Evolutionary conservation across 306 rosid genomes (phyloP).

Genomic region (Senna tora): DNA sequence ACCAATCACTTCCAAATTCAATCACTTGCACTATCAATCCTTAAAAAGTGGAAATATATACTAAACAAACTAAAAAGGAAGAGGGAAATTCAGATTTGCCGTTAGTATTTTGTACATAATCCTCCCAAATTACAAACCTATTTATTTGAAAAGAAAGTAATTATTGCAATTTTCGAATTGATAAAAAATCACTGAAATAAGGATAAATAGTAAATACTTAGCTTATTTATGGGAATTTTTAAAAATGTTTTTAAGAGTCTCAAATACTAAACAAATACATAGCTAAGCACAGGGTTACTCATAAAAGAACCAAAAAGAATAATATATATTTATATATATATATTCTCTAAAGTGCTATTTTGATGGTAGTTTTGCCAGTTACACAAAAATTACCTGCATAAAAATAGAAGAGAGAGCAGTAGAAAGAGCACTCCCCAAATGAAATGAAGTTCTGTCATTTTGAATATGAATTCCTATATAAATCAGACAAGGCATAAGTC

Average conservation of each 20-base stretch:
- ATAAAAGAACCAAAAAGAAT: not conserved
- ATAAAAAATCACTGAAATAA: not conserved
- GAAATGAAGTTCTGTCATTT: not conserved
- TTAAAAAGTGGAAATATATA: too few species aligned
- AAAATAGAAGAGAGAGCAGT: not conserved
- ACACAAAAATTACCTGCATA: not conserved
- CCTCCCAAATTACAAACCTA: too few species aligned
- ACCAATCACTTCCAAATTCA: too few species aligned
- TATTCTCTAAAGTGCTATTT: not conserved
- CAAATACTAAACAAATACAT: too few species aligned
- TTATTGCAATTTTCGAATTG: not conserved
- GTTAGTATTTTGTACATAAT: too few species aligned
- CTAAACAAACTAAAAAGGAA: too few species aligned
- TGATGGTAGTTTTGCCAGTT: not conserved
- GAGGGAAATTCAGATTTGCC: not conserved
- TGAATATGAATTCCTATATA: not conserved
- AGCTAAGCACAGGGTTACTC: not conserved
- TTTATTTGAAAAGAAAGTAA: too few species aligned
- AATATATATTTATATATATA: too few species aligned
- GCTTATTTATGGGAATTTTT: too few species aligned
- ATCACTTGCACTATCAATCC: too few species aligned
- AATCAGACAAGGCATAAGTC: not conserved
- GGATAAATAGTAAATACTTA: not conserved
- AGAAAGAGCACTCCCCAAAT: not conserved
- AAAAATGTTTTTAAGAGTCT: too few species aligned